Evolutionary conservation across 495 filamentous ascomycete species (phyloP).

Genomic region (Alectoria sarmentosa): DNA sequence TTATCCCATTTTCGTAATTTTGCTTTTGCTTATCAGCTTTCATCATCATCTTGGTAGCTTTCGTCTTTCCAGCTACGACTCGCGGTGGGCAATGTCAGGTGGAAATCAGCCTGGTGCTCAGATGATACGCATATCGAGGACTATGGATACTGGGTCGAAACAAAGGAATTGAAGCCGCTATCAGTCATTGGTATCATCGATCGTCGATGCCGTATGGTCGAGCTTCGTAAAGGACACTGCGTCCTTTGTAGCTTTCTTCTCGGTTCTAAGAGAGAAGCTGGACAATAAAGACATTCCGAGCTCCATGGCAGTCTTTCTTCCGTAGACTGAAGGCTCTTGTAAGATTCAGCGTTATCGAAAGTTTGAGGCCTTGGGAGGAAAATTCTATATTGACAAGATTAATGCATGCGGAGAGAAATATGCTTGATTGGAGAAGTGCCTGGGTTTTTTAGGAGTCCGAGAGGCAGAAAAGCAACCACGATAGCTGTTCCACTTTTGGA

Average conservation of each 20-base stretch:
- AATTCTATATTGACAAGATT: not conserved
- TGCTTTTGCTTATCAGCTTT: too few species aligned
- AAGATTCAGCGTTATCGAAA: not conserved
- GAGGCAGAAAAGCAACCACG: not conserved
- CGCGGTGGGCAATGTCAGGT: too few species aligned
- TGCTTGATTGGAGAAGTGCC: not conserved
- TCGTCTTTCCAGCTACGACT: not conserved
- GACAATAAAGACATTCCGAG: not conserved
- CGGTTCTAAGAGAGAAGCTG: not conserved
- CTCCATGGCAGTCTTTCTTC: not conserved
- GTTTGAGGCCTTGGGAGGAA: not conserved
- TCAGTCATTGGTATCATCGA: too few species aligned
- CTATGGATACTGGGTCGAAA: too few species aligned
- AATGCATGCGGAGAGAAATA: not conserved
- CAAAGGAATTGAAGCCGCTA: too few species aligned
- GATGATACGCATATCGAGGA: too few species aligned
- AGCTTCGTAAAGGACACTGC: not conserved
- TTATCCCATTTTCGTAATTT: too few species aligned
- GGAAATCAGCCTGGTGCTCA: too few species aligned
- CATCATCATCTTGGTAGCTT: too few species aligned
- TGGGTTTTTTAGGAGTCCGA: not conserved
- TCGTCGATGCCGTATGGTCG: not conserved
- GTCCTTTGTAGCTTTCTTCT: not conserved
- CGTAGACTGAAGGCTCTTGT: not conserved
- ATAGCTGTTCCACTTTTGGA: not conserved